phyloP scores from a whole-genome alignment of 78 protist species.

The Speleostelium caveatum region DNA sequence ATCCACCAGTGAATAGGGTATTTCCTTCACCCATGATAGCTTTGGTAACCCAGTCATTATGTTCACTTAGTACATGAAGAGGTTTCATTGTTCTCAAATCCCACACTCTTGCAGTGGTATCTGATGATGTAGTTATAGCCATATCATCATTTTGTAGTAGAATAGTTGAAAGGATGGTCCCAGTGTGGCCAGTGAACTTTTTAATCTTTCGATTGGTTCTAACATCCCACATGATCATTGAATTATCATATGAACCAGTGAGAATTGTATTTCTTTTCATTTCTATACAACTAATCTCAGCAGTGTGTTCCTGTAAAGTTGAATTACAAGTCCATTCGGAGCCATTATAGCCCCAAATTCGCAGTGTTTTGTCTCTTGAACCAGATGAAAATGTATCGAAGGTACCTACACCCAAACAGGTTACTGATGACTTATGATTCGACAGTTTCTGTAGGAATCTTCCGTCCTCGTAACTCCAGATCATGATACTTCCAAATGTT shows the following conservation, averaged over 20 bases:
- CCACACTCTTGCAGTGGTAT: constrained; percentile 68
- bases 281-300: constrained; percentile 53
- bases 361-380: constrained; percentile 55
- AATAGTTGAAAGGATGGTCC: constrained; percentile 25
- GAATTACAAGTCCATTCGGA: constrained; percentile 41
- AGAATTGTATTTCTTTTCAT: constrained; percentile 57
- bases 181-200: constrained; percentile 38
- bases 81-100: constrained; percentile 56
- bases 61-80: constrained; percentile 30
- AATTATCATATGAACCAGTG: constrained; percentile 66
- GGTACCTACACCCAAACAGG: constrained; percentile 45
- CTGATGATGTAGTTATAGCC: constrained; percentile 49
- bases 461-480: constrained; percentile 70
- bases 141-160: constrained; percentile 5
- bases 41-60: constrained; percentile 71
- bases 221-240: constrained; percentile 61
- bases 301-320: constrained; percentile 74
- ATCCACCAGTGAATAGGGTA: constrained; percentile 40
- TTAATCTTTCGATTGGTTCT: constrained; percentile 44
- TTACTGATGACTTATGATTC: constrained; percentile 47
- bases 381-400: constrained; percentile 43
- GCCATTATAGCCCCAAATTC: constrained; percentile 44
- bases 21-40: not conserved
- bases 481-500: not conserved
- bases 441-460: constrained; percentile 16